Base-by-base conservation (phyloP, 1,284 basidiomycete genomes). In the Apiotrichum gamsii region DNA sequence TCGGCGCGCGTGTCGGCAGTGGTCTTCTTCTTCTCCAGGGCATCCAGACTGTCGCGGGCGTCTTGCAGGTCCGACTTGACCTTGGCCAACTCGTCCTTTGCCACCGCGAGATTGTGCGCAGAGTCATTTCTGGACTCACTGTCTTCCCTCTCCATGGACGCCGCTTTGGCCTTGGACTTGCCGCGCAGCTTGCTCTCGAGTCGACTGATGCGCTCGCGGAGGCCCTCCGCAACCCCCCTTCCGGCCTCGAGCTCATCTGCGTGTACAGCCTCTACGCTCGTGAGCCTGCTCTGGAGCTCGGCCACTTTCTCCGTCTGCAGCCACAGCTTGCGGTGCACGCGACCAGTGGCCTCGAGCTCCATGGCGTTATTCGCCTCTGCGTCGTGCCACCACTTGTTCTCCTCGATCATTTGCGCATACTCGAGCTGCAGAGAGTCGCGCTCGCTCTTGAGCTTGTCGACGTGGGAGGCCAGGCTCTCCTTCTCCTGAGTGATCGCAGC, bases 241-340 rank as follows among this genome's bases (percentile, higher is more conserved):
- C 64, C 66, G 3, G 18, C 30, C 14, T 56, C 51, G 3, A 63
- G 11, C 8, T 45, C 50, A 16, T 44, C 41, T 8, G 43, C 43
- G 14, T 46, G 29, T 21, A 32, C 38, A 5, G 34, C 43, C 31
- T 57, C 49, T 14, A 47, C 38, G 14, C 33, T 37, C 3, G 43
- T 35, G 8, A 58, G 21, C 10, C 49, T 43, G 6, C 19, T 19
- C 31, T 57, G 46, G 10, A 61, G 41, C 14, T 45, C 20, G 4
- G 8, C 9, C 13, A 51, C 35, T 36, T 54, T 37, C 39, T 61
- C 51, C 14, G 57, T 52, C 20, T 57, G 34, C 8, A 66, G 15
- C 56, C 57, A 68, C 3, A 62, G 47, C 21, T 39, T 18, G 9
- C 66, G 45, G 5, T 47, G 49, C 24, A 58, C n/a, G 15, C 50